Conservation (phyloP, 1,284 basidiomycete genomes). For the Rhizopogon parksii region DNA sequence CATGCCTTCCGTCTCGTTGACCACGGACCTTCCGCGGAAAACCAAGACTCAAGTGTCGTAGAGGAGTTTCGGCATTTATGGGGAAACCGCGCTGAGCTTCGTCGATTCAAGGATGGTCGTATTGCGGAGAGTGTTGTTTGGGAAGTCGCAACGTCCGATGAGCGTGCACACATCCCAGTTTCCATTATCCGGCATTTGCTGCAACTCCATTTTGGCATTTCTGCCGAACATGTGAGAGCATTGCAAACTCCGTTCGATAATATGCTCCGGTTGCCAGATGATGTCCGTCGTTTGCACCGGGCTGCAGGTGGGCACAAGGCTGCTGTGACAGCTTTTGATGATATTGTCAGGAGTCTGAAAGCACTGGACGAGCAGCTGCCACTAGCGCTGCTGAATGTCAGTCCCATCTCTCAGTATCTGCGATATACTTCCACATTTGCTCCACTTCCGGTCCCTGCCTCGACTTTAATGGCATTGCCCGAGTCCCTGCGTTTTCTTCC, state of each 20-base stretch:
- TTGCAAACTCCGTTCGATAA: constrained; percentile 63
- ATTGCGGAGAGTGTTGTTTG: constrained; percentile 95
- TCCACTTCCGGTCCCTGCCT: constrained; percentile 49
- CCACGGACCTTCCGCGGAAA: constrained; percentile 75
- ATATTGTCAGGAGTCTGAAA: constrained; percentile 73
- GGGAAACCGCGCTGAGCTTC: constrained; percentile 88
- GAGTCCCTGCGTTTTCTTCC: constrained; percentile 59
- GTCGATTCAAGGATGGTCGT: constrained; percentile 95
- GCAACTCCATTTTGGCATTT: constrained; percentile 65
- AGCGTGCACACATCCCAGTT: constrained; percentile 73
- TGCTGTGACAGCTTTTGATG: constrained; percentile 77
- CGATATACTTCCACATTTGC: constrained; percentile 82
- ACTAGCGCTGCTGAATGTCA: constrained; percentile 72
- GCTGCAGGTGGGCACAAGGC: constrained; percentile 66
- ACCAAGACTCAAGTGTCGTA: constrained; percentile 44
- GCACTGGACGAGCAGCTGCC: constrained; percentile 75
- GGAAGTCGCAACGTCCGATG: constrained; percentile 70
- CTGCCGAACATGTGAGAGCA: constrained; percentile 42
- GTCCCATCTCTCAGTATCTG: constrained; percentile 67
- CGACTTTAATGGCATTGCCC: constrained; percentile 43
- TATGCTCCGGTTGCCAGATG: constrained; percentile 61
- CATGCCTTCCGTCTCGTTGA: constrained; percentile 82
- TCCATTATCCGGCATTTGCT: constrained; percentile 75
- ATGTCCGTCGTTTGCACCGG: constrained; percentile 44
- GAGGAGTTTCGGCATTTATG: constrained; percentile 79